Conservation (phyloP, 1,284 basidiomycete species). For the Ceraceosorus bombacis region DNA sequence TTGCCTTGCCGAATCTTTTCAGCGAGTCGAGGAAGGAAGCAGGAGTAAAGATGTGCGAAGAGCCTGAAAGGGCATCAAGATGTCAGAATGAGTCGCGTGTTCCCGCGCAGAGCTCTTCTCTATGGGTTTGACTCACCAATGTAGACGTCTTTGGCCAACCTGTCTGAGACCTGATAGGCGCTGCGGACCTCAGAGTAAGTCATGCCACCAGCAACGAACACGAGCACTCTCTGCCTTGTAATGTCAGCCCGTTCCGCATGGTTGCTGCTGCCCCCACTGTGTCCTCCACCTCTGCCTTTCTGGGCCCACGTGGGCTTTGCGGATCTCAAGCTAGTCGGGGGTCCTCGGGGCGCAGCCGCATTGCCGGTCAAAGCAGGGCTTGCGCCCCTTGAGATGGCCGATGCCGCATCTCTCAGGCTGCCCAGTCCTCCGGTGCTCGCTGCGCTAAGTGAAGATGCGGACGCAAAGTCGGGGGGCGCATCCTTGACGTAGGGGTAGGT, state of each 20-base stretch:
- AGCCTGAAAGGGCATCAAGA: constrained; percentile 57
- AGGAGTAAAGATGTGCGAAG: constrained; percentile 79
- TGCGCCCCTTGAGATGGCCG: constrained; percentile 6
- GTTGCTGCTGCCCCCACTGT: constrained; percentile 10
- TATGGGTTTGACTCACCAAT: constrained; percentile 60
- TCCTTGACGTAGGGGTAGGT: constrained; percentile 89
- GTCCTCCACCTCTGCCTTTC: constrained; percentile 19
- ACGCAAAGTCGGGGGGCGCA: constrained; percentile 58
- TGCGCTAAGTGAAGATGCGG: not conserved
- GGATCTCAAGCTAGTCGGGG: constrained; percentile 25
- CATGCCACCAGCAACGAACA: constrained; percentile 92
- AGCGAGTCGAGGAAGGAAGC: constrained; percentile 76
- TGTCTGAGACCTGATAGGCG: constrained; percentile 68
- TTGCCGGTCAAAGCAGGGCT: constrained; percentile 18
- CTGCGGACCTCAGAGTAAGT: constrained; percentile 91
- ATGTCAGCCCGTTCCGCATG: constrained; percentile 47
- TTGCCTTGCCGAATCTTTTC: constrained; percentile 52
- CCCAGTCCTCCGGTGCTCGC: not conserved
- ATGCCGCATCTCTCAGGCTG: not conserved
- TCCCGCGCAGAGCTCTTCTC: not conserved
- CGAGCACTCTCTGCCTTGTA: constrained; percentile 70
- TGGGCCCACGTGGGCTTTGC: constrained; percentile 42
- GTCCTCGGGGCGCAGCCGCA: not conserved
- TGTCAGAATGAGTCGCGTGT: not conserved
- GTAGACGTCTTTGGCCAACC: constrained; percentile 76